Evolutionary conservation across 148 eudicot species (phyloP).

Genomic region (Salicornia ramosissima): DNA sequence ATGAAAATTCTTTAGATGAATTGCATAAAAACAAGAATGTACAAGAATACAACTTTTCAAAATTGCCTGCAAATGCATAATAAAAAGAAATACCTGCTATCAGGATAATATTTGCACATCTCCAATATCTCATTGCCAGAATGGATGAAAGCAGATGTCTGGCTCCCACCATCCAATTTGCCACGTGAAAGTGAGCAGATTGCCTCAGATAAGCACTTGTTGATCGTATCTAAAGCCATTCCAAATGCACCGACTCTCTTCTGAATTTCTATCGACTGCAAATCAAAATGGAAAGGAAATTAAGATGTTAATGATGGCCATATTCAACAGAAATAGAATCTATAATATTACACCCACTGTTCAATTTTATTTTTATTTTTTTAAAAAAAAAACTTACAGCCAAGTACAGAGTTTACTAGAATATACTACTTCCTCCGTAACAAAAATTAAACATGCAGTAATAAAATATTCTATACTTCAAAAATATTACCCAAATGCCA

Average conservation of each 20-base stretch:
- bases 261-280: slow-evolving; percentile 85
- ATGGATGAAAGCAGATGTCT: slow-evolving; percentile 73
- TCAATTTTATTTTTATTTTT: too few species aligned
- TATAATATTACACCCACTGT: not conserved
- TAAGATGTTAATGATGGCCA: not conserved
- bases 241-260: slow-evolving; percentile 93
- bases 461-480: too few species aligned
- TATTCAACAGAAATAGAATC: slow-evolving; percentile 7
- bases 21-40: too few species aligned
- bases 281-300: slow-evolving; percentile 2
- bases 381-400: too few species aligned
- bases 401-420: too few species aligned
- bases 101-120: slow-evolving; percentile 68
- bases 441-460: too few species aligned
- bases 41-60: too few species aligned
- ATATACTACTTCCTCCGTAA: too few species aligned
- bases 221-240: slow-evolving; percentile 76
- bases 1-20: too few species aligned
- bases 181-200: slow-evolving; percentile 88
- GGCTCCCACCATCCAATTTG: slow-evolving; percentile 81
- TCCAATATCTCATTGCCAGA: slow-evolving; percentile 85
- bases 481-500: too few species aligned
- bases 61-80: too few species aligned
- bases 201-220: slow-evolving; percentile 91
- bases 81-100: slow-evolving; percentile 52